Conservation (phyloP, 129 eudicot genomes). For the Oenanthe sinensis region DNA sequence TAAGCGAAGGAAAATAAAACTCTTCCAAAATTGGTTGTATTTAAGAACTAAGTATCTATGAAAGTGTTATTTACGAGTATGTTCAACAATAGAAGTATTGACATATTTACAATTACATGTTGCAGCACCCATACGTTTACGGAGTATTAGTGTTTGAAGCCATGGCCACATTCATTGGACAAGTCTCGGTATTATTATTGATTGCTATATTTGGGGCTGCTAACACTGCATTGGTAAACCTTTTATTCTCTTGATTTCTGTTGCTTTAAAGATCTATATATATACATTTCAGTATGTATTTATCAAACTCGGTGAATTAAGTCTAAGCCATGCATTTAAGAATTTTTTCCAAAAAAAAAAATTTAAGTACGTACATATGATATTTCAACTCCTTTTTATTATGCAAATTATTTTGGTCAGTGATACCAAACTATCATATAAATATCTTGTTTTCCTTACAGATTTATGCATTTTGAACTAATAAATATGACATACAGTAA, state of each 20-base stretch:
- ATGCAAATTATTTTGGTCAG: not conserved
- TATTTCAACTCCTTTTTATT: no score
- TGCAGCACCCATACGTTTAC: slow-evolving; percentile 78
- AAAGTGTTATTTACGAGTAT: not conserved
- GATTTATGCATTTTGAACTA: not conserved
- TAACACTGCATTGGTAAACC: slow-evolving; percentile 71
- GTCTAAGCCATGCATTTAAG: not conserved
- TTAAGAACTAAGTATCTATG: not conserved
- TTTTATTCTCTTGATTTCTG: not conserved
- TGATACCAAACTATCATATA: not conserved
- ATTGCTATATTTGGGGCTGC: slow-evolving; percentile 86
- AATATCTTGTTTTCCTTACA: not conserved
- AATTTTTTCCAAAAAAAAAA: no score
- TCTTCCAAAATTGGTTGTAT: no score
- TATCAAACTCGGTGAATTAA: not conserved
- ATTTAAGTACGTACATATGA: not conserved
- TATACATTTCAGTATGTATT: not conserved
- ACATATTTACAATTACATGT: not conserved
- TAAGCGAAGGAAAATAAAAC: no score
- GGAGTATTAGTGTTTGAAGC: slow-evolving; percentile 87
- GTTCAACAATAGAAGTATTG: not conserved
- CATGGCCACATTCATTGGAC: slow-evolving; percentile 81
- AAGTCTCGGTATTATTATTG: slow-evolving; percentile 78
- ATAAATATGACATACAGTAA: not conserved
- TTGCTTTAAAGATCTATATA: not conserved